These are phyloP conservation scores for Daedaleopsis nitida DNA, from an alignment of 768 basidiomycete genomes.

Conservation along the genomic window DNA sequence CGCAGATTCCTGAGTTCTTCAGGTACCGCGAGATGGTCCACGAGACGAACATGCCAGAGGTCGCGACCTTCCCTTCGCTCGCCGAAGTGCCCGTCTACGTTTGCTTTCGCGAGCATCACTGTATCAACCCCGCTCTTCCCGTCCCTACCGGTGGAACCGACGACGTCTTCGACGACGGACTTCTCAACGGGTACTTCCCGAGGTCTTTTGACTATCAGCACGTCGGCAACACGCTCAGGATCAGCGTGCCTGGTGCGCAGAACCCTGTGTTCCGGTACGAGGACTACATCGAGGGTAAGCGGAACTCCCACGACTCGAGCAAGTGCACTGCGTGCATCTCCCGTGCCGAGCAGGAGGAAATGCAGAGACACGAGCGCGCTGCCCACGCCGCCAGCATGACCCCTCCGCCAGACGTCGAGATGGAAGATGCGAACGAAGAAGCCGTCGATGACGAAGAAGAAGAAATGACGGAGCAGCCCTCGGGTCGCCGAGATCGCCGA, in stretches of 20 bases:
- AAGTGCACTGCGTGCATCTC: constrained; percentile 34
- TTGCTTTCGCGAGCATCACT: constrained; percentile 57
- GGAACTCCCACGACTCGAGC: constrained; percentile 45
- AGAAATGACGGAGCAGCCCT: background rate
- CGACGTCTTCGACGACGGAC: constrained; percentile 36
- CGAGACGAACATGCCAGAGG: constrained; percentile 27
- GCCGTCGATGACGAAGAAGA: background rate
- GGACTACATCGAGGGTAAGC: constrained; percentile 39
- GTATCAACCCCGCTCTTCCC: constrained; percentile 43
- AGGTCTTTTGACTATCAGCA: constrained; percentile 9
- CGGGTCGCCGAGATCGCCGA: background rate
- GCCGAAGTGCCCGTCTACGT: constrained; percentile 57
- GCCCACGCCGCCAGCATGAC: constrained; percentile 11
- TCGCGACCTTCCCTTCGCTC: constrained; percentile 31
- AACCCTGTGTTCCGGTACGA: constrained; percentile 38
- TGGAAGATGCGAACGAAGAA: constrained; percentile 23
- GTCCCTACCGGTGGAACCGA: constrained; percentile 24
- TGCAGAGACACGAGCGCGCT: constrained; percentile 7
- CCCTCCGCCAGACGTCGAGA: constrained; percentile 30
- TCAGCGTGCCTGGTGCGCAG: constrained; percentile 10
- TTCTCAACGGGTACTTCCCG: constrained; percentile 46
- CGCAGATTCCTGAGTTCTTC: constrained; percentile 37
- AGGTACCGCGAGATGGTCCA: constrained; percentile 33
- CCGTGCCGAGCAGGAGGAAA: constrained; percentile 12
- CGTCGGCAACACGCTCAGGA: constrained; percentile 6